These are phyloP conservation scores for Ophiocordyceps sinensis DNA, from an alignment of 2,329 filamentous ascomycete species.

Conservation along the genomic window DNA sequence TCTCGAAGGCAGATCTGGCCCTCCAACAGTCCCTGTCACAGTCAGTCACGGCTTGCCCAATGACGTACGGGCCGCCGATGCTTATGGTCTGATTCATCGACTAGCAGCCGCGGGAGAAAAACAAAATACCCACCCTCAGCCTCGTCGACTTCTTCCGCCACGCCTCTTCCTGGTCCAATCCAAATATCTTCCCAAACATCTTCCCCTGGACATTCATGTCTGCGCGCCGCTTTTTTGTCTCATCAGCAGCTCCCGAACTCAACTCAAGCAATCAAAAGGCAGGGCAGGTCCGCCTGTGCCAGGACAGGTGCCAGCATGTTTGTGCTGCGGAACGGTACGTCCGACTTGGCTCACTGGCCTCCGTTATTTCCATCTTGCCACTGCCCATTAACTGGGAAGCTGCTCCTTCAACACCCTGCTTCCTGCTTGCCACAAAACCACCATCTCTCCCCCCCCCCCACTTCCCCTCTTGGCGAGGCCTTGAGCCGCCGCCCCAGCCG, in stretches of 20 bases:
- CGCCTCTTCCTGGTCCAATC: background rate
- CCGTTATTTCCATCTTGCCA: background rate
- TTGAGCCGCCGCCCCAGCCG: too few relatives aligned
- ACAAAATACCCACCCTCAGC: background rate
- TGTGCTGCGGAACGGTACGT: slow-evolving; percentile 29
- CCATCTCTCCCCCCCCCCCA: background rate
- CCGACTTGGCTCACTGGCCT: too few relatives aligned
- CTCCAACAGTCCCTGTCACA: too few relatives aligned
- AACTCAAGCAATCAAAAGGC: background rate
- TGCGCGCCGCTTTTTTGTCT: background rate
- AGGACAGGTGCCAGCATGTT: slow-evolving; percentile 18
- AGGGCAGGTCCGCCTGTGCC: background rate
- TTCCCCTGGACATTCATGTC: background rate
- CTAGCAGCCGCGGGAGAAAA: too few relatives aligned
- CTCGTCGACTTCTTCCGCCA: background rate
- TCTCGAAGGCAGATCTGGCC: too few relatives aligned
- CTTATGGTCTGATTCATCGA: too few relatives aligned
- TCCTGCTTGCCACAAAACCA: background rate
- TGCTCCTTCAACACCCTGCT: background rate
- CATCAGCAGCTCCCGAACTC: background rate
- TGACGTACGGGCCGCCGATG: too few relatives aligned
- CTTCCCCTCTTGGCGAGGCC: background rate
- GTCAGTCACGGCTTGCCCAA: too few relatives aligned
- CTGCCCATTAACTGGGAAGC: background rate
- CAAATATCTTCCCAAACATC: background rate